These are phyloP conservation scores for Stygiomarasmius scandens DNA, from an alignment of 1,284 basidiomycete genomes.

Conservation along the genomic window DNA sequence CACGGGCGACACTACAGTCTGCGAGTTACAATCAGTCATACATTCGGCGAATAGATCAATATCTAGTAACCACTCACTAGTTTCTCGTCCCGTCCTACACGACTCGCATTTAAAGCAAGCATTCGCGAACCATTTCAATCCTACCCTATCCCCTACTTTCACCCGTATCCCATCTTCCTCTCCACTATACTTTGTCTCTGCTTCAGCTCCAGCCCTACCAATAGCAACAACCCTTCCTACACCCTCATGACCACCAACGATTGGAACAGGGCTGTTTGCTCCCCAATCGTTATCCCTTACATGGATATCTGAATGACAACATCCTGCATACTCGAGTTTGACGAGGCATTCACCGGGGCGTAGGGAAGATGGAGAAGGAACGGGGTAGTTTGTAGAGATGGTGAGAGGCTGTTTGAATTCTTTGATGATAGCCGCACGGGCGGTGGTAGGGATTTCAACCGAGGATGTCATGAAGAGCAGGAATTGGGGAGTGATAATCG, in stretches of 20 bases:
- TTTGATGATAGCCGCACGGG: conserved; percentile 52
- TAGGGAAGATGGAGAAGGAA: conserved; percentile 60
- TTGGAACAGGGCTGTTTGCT: conserved; percentile 49
- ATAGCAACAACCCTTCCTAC: conserved; percentile 67
- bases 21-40: too few relatives aligned
- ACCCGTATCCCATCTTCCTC: conserved; percentile 36
- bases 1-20: conserved; percentile 19
- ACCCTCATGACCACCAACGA: conserved; percentile 76
- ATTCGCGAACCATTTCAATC: conserved; percentile 74
- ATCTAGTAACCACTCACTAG: conserved; percentile 34
- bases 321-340: conserved; percentile 57
- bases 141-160: conserved; percentile 67
- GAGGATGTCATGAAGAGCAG: neutral
- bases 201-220: conserved; percentile 48
- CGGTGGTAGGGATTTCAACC: conserved; percentile 43
- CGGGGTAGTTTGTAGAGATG: conserved; percentile 44
- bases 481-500: too few relatives aligned
- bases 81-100: conserved; percentile 61
- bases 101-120: conserved; percentile 65
- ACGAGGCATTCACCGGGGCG: conserved; percentile 69
- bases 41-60: conserved; percentile 18
- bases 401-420: conserved; percentile 35
- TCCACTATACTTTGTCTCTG: neutral
- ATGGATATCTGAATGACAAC: conserved; percentile 72
- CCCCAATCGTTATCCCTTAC: conserved; percentile 60